Conservation (phyloP, 2,329 filamentous ascomycete species). For the Aspergillus calidoustus region DNA sequence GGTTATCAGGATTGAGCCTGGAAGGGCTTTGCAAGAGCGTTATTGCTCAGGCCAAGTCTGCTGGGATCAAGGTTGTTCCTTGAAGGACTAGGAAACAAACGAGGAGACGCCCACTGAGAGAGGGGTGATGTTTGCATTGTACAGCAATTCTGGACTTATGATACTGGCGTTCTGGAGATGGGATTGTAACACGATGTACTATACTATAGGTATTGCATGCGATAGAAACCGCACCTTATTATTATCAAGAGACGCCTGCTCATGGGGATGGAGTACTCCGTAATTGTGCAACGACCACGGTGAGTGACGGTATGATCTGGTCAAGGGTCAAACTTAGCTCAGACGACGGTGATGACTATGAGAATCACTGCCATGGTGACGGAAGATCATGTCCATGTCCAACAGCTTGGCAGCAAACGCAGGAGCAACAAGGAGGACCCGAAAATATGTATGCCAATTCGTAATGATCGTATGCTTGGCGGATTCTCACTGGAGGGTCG, state of each 20-base stretch:
- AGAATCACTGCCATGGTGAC: conserved; percentile 1
- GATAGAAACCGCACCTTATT: conserved; percentile 25
- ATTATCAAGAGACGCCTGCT: background rate
- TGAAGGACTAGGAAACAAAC: conserved; percentile 38
- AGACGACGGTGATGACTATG: conserved; percentile 1
- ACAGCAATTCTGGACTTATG: conserved; percentile 22
- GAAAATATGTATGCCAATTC: conserved; percentile 4
- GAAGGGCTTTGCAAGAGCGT: conserved; percentile 74
- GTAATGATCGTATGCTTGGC: conserved; percentile 21
- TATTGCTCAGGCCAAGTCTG: conserved; percentile 75
- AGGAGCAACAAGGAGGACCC: conserved; percentile 8
- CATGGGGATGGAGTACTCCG: background rate
- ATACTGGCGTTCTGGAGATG: conserved; percentile 32
- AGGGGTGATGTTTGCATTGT: conserved; percentile 18
- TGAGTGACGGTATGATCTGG: background rate
- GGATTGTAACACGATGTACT: conserved; percentile 33
- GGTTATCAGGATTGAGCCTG: conserved; percentile 72
- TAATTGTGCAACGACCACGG: background rate
- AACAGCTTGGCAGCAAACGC: conserved; percentile 9
- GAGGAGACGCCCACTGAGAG: background rate
- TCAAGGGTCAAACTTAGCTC: background rate
- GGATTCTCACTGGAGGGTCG: conserved; percentile 1
- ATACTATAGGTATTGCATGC: conserved; percentile 33
- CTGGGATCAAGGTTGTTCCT: conserved; percentile 73
- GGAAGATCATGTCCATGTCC: conserved; percentile 9